Conservation (phyloP, 306 rosid species). For the Trifolium subterraneum region DNA sequence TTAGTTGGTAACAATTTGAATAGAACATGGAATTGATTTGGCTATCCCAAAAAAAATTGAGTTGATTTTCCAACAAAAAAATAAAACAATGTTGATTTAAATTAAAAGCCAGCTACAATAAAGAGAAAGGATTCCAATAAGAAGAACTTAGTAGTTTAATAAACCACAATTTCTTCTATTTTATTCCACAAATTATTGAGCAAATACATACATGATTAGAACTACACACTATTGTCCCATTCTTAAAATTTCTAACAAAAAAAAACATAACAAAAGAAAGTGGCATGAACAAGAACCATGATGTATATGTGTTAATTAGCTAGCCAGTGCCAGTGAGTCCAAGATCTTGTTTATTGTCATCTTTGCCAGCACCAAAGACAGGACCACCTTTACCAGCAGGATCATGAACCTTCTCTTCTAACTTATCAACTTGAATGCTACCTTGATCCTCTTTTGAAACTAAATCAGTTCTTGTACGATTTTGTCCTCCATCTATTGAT, state of each 20-base stretch:
- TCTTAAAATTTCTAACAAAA: background rate
- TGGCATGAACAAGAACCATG: background rate
- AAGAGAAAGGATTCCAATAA: too few relatives aligned
- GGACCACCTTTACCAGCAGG: constrained; percentile 83
- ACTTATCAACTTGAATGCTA: constrained; percentile 69
- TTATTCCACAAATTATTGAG: background rate
- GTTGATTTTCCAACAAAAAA: too few relatives aligned
- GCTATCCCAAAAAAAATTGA: too few relatives aligned
- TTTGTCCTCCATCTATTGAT: constrained; percentile 70
- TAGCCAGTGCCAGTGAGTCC: constrained; percentile 81
- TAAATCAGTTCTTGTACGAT: constrained; percentile 63
- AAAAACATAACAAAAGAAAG: background rate
- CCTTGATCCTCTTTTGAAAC: constrained; percentile 71
- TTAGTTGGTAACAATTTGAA: too few relatives aligned
- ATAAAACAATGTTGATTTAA: too few relatives aligned
- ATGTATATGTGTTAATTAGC: background rate
- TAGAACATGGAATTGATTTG: too few relatives aligned
- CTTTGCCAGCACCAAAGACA: constrained; percentile 73
- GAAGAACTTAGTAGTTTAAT: too few relatives aligned
- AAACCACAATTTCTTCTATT: background rate
- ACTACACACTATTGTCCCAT: background rate
- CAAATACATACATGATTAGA: constrained; percentile 3
- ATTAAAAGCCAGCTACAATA: too few relatives aligned
- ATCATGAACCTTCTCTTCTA: constrained; percentile 67
- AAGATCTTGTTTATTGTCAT: constrained; percentile 62